Percentiles rank a stretch among this genome's conserved stretches.
Evolutionary conservation across 768 basidiomycete species (phyloP).

Genomic region (Phanerochaete sordida): DNA sequence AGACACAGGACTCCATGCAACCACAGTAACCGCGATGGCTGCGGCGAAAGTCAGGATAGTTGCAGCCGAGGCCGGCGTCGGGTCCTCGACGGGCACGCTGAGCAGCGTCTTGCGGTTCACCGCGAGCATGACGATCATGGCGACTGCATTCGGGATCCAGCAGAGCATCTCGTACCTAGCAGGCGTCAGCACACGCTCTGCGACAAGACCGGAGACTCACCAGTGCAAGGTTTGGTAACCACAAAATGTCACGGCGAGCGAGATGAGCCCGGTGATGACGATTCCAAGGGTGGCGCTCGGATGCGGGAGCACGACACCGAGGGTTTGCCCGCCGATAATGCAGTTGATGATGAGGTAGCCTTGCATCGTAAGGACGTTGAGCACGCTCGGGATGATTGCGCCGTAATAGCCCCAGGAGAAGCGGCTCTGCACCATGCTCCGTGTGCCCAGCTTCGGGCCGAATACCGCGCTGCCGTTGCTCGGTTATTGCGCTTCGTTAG

Average conservation of each 20-base stretch:
- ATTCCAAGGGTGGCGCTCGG: constrained; percentile 34
- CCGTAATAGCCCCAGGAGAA: constrained; percentile 52
- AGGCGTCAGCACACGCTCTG: neutral
- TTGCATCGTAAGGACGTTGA: constrained; percentile 41
- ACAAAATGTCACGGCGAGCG: constrained; percentile 33
- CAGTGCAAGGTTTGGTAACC: constrained; percentile 32
- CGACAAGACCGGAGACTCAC: constrained; percentile 12
- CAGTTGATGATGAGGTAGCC: constrained; percentile 47
- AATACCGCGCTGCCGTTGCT: constrained; percentile 44
- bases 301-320: constrained; percentile 33
- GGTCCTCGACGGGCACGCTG: constrained; percentile 13
- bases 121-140: constrained; percentile 34
- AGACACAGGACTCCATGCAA: constrained; percentile 39
- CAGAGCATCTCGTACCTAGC: constrained; percentile 33
- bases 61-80: constrained; percentile 27
- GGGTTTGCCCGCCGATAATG: constrained; percentile 47
- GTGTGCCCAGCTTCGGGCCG: constrained; percentile 51
- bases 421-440: constrained; percentile 53
- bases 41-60: constrained; percentile 41
- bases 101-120: constrained; percentile 33
- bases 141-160: constrained; percentile 38
- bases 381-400: constrained; percentile 32
- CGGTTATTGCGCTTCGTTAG: no score
- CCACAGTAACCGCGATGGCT: constrained; percentile 38
- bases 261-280: constrained; percentile 38